Conservation (phyloP, 164 flowering plant genomes). For the Chloranthus sessilifolius region DNA sequence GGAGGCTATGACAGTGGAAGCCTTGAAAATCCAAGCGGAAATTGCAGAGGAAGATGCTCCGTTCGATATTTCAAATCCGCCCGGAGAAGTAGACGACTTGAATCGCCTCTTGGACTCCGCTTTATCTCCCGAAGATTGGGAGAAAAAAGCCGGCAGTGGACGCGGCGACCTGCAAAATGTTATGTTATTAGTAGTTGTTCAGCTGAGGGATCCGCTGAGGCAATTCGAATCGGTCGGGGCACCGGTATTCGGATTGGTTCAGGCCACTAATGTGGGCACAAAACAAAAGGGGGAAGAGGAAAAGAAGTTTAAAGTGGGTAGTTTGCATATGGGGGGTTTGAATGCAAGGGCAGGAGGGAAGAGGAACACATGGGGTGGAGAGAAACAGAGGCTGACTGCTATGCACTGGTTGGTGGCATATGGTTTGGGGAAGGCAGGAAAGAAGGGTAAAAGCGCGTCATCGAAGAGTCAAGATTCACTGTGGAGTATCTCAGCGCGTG, state of each 20-base stretch:
- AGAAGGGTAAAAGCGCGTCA: slow-evolving; percentile 37
- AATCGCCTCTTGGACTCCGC: slow-evolving; percentile 38
- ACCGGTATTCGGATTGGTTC: slow-evolving; percentile 53
- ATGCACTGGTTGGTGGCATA: slow-evolving; percentile 85
- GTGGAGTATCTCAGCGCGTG: slow-evolving; percentile 87
- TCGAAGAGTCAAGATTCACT: slow-evolving; percentile 49
- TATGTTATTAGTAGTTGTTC: slow-evolving; percentile 48
- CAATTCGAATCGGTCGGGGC: slow-evolving; percentile 82
- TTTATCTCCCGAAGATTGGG: slow-evolving; percentile 62
- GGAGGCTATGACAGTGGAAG: slow-evolving; percentile 71
- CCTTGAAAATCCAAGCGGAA: slow-evolving; percentile 78
- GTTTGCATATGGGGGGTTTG: slow-evolving; percentile 77
- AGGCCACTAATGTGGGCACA: slow-evolving; percentile 31
- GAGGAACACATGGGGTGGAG: slow-evolving; percentile 63
- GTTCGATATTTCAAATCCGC: slow-evolving; percentile 70
- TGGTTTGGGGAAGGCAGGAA: slow-evolving; percentile 63
- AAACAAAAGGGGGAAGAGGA: slow-evolving; percentile 33
- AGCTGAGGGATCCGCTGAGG: slow-evolving; percentile 74
- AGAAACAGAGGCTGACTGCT: slow-evolving; percentile 79
- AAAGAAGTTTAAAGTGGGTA: slow-evolving; percentile 53
- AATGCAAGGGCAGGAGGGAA: slow-evolving; percentile 43
- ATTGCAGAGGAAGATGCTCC: slow-evolving; percentile 89
- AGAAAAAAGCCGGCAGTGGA: slow-evolving; percentile 20
- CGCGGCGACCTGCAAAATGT: slow-evolving; percentile 20
- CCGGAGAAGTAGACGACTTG: slow-evolving; percentile 20